A percentile compares a stretch with the other conserved stretches of the same genome.
phyloP scores from a whole-genome alignment of 805 yeast species.

The Saccharomyces mikatae region DNA sequence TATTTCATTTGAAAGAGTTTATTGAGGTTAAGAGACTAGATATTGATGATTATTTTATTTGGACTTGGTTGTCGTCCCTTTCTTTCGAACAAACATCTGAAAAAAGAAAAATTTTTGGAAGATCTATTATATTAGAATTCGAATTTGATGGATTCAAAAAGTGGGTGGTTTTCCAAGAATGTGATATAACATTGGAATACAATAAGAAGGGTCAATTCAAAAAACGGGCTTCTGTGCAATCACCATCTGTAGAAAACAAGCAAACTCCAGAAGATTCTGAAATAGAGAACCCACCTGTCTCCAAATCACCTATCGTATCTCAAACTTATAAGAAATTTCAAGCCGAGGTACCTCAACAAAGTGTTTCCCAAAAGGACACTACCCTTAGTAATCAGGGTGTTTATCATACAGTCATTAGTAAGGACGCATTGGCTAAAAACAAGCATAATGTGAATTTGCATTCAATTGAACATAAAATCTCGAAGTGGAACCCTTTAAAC shows the following conservation, averaged over 20 bases:
- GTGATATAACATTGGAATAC: slow-evolving; percentile 34
- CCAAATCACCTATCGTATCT: slow-evolving; percentile 12
- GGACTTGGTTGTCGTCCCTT: slow-evolving; percentile 82
- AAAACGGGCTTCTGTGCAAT: slow-evolving; percentile 1
- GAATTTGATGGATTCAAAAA: slow-evolving; percentile 68
- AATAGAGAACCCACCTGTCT: slow-evolving; percentile 1
- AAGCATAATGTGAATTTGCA: slow-evolving; percentile 16
- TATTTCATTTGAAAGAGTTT: slow-evolving; percentile 20
- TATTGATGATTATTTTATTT: slow-evolving; percentile 79
- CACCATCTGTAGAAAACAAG: slow-evolving; percentile 5
- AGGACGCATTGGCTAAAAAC: slow-evolving; percentile 13
- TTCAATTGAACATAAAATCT: slow-evolving; percentile 20
- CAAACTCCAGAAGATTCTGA: slow-evolving; percentile 1
- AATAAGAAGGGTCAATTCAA: slow-evolving; percentile 10
- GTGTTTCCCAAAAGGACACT: slow-evolving; percentile 1
- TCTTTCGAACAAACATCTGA: slow-evolving; percentile 63
- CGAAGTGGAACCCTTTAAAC: slow-evolving; percentile 27
- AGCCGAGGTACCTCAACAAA: slow-evolving; percentile 10
- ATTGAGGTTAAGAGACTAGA: slow-evolving; percentile 49
- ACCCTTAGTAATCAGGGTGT: slow-evolving; percentile 6
- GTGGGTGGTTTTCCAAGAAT: slow-evolving; percentile 72
- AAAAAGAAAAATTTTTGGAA: slow-evolving; percentile 65
- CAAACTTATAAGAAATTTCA: slow-evolving; percentile 25
- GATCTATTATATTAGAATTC: slow-evolving; percentile 74
- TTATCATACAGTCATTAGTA: slow-evolving; percentile 24